A percentile compares a stretch with the other conserved stretches of the same genome.
phyloP scores from a whole-genome alignment of 768 basidiomycete genomes.

The Cyclocybe aegerita region DNA sequence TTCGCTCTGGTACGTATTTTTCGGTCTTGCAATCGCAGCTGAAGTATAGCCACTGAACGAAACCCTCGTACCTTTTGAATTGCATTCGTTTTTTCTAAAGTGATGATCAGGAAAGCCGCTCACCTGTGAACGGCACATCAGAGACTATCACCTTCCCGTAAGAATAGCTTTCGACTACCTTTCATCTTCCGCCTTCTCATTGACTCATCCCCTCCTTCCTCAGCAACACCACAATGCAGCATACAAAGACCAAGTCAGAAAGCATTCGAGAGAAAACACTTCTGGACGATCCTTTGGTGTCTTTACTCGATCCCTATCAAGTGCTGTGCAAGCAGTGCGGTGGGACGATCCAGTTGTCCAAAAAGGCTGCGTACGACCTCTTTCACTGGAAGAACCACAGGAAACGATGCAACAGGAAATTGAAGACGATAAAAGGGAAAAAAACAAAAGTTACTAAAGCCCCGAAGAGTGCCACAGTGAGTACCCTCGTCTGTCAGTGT shows the following conservation, averaged over 20 bases:
- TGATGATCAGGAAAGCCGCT: constrained; percentile 8
- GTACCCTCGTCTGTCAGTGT: constrained; percentile 19
- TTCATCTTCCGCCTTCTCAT: neutral
- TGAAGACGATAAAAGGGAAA: constrained; percentile 36
- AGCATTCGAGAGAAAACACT: constrained; percentile 50
- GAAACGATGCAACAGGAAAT: constrained; percentile 40
- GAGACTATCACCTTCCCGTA: constrained; percentile 17
- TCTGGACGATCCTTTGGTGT: constrained; percentile 51
- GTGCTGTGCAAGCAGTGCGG: constrained; percentile 59
- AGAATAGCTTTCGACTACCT: constrained; percentile 9
- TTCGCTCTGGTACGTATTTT: constrained; percentile 14
- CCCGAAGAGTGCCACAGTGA: constrained; percentile 11
- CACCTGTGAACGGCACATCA: constrained; percentile 18
- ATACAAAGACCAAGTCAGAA: constrained; percentile 37
- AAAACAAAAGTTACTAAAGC: constrained; percentile 18
- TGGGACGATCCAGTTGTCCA: constrained; percentile 60
- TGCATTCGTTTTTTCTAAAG: constrained; percentile 5
- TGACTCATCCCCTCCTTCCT: neutral
- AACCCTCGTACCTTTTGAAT: constrained; percentile 3
- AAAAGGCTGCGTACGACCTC: constrained; percentile 64
- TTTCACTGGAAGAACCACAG: constrained; percentile 70
- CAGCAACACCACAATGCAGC: constrained; percentile 13
- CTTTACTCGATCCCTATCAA: constrained; percentile 47
- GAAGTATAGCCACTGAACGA: neutral
- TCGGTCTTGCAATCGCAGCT: neutral